Evolutionary conservation across 1,284 basidiomycete genomes (phyloP), one percentile per base, ranked within the genome.

Genomic region (Leccinum proliferum): DNA sequence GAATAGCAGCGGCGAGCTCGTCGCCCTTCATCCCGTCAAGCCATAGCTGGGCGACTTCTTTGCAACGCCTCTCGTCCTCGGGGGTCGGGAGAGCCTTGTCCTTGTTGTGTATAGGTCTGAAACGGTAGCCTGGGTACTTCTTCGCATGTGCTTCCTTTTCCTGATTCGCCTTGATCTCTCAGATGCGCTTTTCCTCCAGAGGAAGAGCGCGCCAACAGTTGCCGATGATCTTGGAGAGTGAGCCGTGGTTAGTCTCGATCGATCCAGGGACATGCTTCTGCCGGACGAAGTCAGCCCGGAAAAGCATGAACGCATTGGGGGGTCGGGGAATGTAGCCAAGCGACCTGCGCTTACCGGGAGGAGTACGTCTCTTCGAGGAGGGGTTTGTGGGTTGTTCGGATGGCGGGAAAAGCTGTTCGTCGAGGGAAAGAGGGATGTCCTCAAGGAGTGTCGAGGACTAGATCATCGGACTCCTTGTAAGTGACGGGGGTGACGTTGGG

Each of bases 271-370:
- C 89, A 65, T 93, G 85, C 66, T 89, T 86, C 67, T 88, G 86
- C 37, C 88, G 79, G 18, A 94, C 91, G 64, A 94, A 94, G 71
- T 94, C 89, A 37, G 92, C 91, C 34, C 94, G 85, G 79, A 94
- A 96, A 66, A 96, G 84, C 84, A 96, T 96, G 80, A 96, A 96
- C 0, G 94, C 93, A 70, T 96, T 96, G 1, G 93, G 88, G 0
- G 94, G 94, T 1, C 94, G 84, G 10, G 94, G 93, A 67, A 96
- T 91, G 73, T 96, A 88, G 0, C 84, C 85, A 53, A 85, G 81
- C 11, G 84, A 85, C 61, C 80, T 80, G 50, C 85, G 79, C 74
- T 87, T 89, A 55, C 85, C 80, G 0, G 81, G 78, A 0, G 83
- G 81, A 0, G 71, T 75, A 1, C 82, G 78, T 64, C 80, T 74